Percentiles rank a stretch among this genome's conserved stretches.
phyloP scores from a whole-genome alignment of 495 filamentous ascomycete genomes.

The Xylaria grammica region DNA sequence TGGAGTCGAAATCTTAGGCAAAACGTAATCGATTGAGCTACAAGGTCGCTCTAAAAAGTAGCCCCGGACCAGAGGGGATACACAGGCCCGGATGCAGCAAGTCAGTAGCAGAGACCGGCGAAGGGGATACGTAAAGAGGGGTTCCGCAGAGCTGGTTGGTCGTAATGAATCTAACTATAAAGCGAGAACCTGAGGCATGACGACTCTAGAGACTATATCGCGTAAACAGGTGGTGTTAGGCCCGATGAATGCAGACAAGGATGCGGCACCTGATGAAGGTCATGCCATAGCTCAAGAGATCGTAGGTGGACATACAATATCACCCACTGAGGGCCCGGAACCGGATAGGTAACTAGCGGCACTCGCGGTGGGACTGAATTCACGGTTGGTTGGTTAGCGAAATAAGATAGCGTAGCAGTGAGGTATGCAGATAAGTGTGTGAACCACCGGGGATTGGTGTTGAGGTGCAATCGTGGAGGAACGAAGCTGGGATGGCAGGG shows the following conservation, averaged over 20 bases:
- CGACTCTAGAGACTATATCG: constrained; percentile 18
- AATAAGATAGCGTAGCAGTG: constrained; percentile 10
- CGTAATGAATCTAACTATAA: constrained; percentile 16
- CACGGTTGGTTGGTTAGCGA: background rate
- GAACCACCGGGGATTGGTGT: constrained; percentile 6
- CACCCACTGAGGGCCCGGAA: background rate
- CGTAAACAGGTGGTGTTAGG: constrained; percentile 24
- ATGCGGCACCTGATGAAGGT: constrained; percentile 7
- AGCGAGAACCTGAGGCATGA: constrained; percentile 13
- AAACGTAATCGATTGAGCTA: background rate
- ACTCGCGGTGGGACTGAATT: background rate
- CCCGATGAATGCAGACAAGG: constrained; percentile 18
- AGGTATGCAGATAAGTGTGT: constrained; percentile 8
- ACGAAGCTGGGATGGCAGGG: background rate
- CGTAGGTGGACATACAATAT: constrained; percentile 12
- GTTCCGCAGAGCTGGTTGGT: constrained; percentile 10
- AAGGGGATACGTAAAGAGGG: constrained; percentile 16
- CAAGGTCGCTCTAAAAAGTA: background rate
- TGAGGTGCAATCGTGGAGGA: constrained; percentile 3
- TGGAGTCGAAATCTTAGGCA: background rate
- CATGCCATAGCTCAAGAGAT: constrained; percentile 5
- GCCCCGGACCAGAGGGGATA: background rate
- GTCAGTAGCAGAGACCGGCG: background rate
- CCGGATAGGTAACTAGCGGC: constrained; percentile 5
- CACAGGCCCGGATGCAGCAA: constrained; percentile 5